Percentiles rank a stretch among this genome's conserved stretches.
phyloP scores from a whole-genome alignment of 768 basidiomycete species.

The Cystobasidium tubakii region DNA sequence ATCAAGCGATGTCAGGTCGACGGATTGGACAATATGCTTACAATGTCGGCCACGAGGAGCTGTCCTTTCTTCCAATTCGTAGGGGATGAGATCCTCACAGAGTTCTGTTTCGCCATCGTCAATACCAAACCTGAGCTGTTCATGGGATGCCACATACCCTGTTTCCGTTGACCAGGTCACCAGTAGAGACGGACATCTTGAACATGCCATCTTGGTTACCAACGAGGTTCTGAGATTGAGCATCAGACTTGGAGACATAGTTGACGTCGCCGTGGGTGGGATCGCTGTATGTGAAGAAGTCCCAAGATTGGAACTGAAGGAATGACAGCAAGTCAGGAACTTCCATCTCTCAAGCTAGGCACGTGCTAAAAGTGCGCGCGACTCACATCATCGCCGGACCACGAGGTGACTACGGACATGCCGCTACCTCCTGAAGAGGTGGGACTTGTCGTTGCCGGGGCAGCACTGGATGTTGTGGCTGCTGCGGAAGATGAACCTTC shows the following conservation, averaged over 20 bases:
- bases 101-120: conserved; percentile 19
- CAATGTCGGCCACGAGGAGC: conserved; percentile 16
- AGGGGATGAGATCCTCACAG: conserved; percentile 34
- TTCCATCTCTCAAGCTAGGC: no score
- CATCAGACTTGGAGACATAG: conserved; percentile 18
- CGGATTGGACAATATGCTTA: neutral
- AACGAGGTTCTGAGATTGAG: conserved; percentile 18
- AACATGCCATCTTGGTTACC: conserved; percentile 32
- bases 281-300: conserved; percentile 29
- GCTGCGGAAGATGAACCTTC: conserved; percentile 47
- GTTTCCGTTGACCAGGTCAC: conserved; percentile 8
- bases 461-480: conserved; percentile 43
- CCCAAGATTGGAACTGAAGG: conserved; percentile 30
- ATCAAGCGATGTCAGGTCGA: no score
- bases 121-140: neutral
- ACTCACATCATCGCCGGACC: conserved; percentile 30
- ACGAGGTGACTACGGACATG: conserved; percentile 14
- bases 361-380: no score
- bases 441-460: neutral
- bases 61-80: conserved; percentile 34
- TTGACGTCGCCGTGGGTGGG: conserved; percentile 33
- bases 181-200: conserved; percentile 28
- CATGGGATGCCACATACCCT: neutral
- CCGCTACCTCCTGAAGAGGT: neutral
- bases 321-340: no score